A percentile compares a stretch with the other conserved stretches of the same genome.
These are phyloP conservation scores for Sarocladium brachiariae DNA, from an alignment of 2,329 filamentous ascomycete genomes.

Conservation along the genomic window DNA sequence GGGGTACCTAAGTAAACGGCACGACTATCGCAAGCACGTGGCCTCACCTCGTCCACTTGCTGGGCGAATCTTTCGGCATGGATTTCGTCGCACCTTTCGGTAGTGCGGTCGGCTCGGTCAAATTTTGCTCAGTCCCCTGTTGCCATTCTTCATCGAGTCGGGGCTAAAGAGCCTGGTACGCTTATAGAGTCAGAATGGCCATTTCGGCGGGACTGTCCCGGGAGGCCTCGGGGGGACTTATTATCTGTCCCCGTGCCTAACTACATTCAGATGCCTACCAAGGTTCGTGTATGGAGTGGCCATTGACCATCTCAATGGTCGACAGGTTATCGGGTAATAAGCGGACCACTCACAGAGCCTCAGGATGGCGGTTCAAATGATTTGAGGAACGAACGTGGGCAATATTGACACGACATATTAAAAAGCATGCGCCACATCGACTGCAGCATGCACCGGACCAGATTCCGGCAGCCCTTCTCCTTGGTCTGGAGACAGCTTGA, in stretches of 20 bases:
- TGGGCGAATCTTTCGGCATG: neutral
- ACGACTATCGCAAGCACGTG: neutral
- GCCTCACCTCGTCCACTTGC: neutral
- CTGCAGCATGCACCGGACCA: neutral
- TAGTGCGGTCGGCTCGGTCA: constrained; percentile 3
- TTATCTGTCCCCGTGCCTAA: no score
- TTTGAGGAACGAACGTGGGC: neutral
- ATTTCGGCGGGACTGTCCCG: no score
- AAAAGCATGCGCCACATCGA: no score
- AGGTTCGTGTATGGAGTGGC: neutral
- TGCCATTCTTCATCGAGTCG: no score
- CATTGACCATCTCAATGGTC: neutral
- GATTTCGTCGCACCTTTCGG: neutral
- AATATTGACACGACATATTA: neutral
- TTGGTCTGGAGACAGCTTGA: neutral
- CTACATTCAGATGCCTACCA: no score
- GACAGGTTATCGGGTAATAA: neutral
- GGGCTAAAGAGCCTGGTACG: no score
- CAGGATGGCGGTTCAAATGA: neutral
- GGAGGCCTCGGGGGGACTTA: no score
- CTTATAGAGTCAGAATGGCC: no score
- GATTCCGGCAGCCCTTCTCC: neutral
- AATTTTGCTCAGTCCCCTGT: neutral
- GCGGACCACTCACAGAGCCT: neutral
- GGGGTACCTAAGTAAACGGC: neutral